These are phyloP conservation scores for Marasmius sp. DNA, from an alignment of 1,284 basidiomycete genomes.

Conservation along the genomic window DNA sequence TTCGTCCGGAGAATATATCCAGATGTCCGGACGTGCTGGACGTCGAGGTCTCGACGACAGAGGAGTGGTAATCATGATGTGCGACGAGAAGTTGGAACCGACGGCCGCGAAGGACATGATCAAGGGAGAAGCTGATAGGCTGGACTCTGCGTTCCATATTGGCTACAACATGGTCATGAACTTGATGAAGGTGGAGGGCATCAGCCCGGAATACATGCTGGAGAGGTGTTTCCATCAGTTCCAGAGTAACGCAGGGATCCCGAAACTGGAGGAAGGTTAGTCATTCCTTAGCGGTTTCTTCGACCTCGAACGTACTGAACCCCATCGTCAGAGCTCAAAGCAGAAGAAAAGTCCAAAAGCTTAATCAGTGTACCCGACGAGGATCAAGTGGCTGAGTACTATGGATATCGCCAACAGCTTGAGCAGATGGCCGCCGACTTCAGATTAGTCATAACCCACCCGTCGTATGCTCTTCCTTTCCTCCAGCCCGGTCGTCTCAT, in stretches of 20 bases:
- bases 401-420: conserved; percentile 88
- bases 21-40: conserved; percentile 99
- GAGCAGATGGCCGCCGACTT: conserved; percentile 89
- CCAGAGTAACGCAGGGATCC: conserved; percentile 91
- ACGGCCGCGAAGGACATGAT: conserved; percentile 94
- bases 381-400: conserved; percentile 85
- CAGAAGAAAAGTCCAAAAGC: conserved; percentile 72
- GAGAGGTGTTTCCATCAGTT: conserved; percentile 98
- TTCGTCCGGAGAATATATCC: conserved; percentile 91
- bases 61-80: conserved; percentile 99
- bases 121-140: conserved; percentile 95
- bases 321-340: conserved; percentile 62
- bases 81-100: conserved; percentile 97
- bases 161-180: conserved; percentile 99
- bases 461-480: conserved; percentile 91
- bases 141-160: conserved; percentile 98
- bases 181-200: conserved; percentile 97
- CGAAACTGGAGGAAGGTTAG: conserved; percentile 83
- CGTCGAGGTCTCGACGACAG: conserved; percentile 96
- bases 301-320: not conserved
- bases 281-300: conserved; percentile 7
- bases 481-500: conserved; percentile 91
- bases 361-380: conserved; percentile 82
- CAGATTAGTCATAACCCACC: conserved; percentile 91
- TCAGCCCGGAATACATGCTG: conserved; percentile 98